Conservation (phyloP, 805 yeast species). For the Monosporozyma solicola region DNA sequence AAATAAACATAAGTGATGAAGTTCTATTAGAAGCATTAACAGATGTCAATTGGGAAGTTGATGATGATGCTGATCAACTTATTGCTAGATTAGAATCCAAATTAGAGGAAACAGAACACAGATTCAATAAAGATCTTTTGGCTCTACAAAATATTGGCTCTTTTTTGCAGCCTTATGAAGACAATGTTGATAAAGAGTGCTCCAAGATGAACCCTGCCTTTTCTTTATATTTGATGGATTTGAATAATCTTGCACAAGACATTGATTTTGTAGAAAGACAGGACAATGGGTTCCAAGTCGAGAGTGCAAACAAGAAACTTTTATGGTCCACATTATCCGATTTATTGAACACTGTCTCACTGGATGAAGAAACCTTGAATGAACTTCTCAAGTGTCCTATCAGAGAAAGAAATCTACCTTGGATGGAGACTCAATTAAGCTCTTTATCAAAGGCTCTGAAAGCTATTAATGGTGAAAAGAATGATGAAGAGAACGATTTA, state of each 20-base stretch:
- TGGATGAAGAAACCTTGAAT: conserved; percentile 47
- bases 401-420: conserved; percentile 35
- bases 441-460: conserved; percentile 55
- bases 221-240: conserved; percentile 49
- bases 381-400: conserved; percentile 41
- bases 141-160: conserved; percentile 39
- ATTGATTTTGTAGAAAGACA: conserved; percentile 63
- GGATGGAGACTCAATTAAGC: conserved; percentile 48
- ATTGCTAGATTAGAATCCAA: conserved; percentile 51
- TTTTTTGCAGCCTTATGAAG: conserved; percentile 35
- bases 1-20: conserved; percentile 33
- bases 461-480: conserved; percentile 46
- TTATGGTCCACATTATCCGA: conserved; percentile 60
- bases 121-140: conserved; percentile 48
- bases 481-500: conserved; percentile 37
- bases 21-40: conserved; percentile 50
- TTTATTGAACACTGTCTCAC: conserved; percentile 61
- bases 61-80: conserved; percentile 53
- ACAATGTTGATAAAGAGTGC: conserved; percentile 43
- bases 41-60: conserved; percentile 67
- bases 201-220: conserved; percentile 45
- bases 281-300: conserved; percentile 75
- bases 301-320: conserved; percentile 70
- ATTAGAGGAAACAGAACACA: conserved; percentile 52
- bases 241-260: conserved; percentile 56